These are phyloP conservation scores for Conidiobolus coronatus DNA, from an alignment of 371 early-diverging fungal genomes.

Conservation along the genomic window DNA sequence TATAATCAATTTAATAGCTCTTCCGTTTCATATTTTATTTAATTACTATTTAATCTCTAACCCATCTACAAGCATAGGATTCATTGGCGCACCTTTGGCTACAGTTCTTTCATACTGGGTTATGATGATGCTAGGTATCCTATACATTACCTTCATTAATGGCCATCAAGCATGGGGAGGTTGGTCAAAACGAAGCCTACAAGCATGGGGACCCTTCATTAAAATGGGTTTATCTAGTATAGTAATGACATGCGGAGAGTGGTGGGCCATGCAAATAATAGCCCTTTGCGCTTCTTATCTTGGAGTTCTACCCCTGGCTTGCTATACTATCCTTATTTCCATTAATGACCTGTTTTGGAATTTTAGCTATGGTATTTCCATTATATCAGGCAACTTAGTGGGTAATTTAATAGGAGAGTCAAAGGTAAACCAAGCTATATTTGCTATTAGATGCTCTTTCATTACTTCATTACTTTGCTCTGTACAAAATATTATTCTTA, in stretches of 20 bases:
- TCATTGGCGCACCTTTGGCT: conserved; percentile 67
- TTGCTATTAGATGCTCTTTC: conserved; percentile 8
- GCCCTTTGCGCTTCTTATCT: conserved; percentile 55
- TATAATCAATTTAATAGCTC: conserved; percentile 15
- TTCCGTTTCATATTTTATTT: conserved; percentile 47
- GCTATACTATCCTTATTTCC: conserved; percentile 57
- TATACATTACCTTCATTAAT: conserved; percentile 34
- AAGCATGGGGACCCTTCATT: conserved; percentile 34
- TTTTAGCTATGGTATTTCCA: conserved; percentile 23
- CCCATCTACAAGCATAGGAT: conserved; percentile 33
- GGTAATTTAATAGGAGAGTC: conserved; percentile 40
- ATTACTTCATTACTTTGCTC: conserved; percentile 1
- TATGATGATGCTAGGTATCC: conserved; percentile 24
- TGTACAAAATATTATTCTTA: conserved; percentile 17
- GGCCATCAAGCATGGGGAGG: conserved; percentile 70
- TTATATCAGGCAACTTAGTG: conserved; percentile 49
- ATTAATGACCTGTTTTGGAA: conserved; percentile 41
- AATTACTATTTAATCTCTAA: conserved; percentile 54
- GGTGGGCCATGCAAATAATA: conserved; percentile 46
- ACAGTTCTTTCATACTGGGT: conserved; percentile 49
- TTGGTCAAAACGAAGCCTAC: conserved; percentile 45
- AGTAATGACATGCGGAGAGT: conserved; percentile 47
- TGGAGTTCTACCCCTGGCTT: conserved; percentile 51
- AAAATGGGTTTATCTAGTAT: conserved; percentile 32
- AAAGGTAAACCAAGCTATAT: conserved; percentile 10